These are phyloP conservation scores for Carpinus fangiana DNA, from an alignment of 306 rosid species.

Conservation along the genomic window DNA sequence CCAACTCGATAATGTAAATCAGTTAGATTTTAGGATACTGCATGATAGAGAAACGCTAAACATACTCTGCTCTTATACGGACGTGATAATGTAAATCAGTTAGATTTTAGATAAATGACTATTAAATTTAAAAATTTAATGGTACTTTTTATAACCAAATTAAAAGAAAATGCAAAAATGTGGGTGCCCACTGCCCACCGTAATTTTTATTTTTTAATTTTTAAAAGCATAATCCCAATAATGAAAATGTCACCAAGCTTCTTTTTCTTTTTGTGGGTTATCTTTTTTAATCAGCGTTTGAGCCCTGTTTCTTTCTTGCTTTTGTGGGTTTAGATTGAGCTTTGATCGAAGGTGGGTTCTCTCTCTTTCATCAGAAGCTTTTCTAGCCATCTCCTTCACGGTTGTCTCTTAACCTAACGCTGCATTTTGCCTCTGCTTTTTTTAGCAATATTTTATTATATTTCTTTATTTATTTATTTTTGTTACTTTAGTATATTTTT, in stretches of 20 bases:
- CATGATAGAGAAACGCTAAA: too few relatives aligned
- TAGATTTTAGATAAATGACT: too few relatives aligned
- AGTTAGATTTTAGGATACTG: too few relatives aligned
- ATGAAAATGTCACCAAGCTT: background rate
- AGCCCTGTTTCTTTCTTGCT: background rate
- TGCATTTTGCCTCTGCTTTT: background rate
- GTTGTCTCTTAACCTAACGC: background rate
- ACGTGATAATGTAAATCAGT: too few relatives aligned
- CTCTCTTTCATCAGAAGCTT: background rate
- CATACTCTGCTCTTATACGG: too few relatives aligned
- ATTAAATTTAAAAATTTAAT: too few relatives aligned
- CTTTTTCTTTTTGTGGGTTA: too few relatives aligned
- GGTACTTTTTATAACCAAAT: too few relatives aligned
- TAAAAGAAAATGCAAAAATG: too few relatives aligned
- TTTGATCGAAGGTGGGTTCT: conserved; percentile 17
- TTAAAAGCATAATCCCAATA: background rate
- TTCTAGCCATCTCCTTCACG: background rate
- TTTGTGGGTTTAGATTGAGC: background rate
- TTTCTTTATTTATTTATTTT: background rate
- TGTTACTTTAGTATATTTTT: background rate
- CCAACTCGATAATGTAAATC: too few relatives aligned
- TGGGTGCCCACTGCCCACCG: too few relatives aligned
- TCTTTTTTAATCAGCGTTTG: background rate
- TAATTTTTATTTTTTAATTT: too few relatives aligned
- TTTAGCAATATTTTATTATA: background rate